Evolutionary conservation across 1,139 yeast genomes (phyloP), one percentile per base, ranked within the genome.

Genomic region (Geotrichum histeridarum): DNA sequence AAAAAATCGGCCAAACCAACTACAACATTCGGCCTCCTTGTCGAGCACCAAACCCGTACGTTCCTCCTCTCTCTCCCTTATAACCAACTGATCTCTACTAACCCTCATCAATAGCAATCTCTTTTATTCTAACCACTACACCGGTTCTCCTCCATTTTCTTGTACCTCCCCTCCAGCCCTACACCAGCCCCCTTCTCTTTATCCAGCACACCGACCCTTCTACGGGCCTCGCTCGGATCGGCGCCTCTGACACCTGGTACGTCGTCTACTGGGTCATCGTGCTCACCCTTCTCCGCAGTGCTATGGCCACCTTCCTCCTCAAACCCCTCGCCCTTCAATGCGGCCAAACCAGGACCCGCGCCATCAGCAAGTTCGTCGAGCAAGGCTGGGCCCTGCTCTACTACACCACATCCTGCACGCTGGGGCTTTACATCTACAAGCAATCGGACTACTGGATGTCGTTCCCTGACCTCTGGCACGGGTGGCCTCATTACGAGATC

Each of bases 301-400:
- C 77, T 31, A 64, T 81, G 44, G 83, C 87, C 83, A 76, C 78
- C 54, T 79, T 74, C 63, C 61, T 79, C 8, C 77, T 85, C 56
- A 75, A 73, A 50, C 91, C 91, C 15, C 64, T 83, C 57, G 90
- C 89, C 39, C 46, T 55, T 11, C 56, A 66, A 11, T 58, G 65
- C 45, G 71, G 75, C 55, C 36, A 38, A 33, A 48, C 42, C 15
- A 39, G 78, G 1, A 67, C 66, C 17, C 82, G 80, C 63, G 79
- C 83, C 2, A 73, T 76, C 47, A 78, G 79, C 54, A 77, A 96
- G 59, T 89, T 86, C 65, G 85, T 89, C 53, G 97, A 90, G 70
- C 96, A 89, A 72, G 83, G 90, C 56, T 90, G 96, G 96, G 75
- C 81, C 38, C 70, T 81, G 37, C 66, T 80, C n/a, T 87, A 84